Percentiles rank a stretch among this genome's conserved stretches.
Evolutionary conservation across 2,329 filamentous ascomycete genomes (phyloP).

Genomic region (Passalora sequoiae): DNA sequence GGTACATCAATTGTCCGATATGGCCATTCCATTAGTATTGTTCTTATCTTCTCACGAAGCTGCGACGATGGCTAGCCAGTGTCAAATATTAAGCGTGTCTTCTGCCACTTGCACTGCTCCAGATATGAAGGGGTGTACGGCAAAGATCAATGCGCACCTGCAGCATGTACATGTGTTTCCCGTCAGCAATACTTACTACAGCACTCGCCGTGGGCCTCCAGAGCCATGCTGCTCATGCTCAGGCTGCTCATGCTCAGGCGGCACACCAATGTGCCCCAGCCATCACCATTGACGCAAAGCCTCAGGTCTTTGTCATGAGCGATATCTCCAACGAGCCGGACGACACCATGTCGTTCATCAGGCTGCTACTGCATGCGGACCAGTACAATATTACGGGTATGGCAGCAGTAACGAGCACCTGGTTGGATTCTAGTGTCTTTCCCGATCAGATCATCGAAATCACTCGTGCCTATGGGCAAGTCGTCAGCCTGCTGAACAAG

Average conservation of each 20-base stretch:
- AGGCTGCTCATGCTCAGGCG: not conserved
- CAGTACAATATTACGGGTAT: constrained; percentile 26
- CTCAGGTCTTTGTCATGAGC: constrained; percentile 27
- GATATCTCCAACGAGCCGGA: constrained; percentile 31
- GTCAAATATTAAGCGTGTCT: no score
- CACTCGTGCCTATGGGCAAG: constrained; percentile 26
- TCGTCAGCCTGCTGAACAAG: constrained; percentile 39
- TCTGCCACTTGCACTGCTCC: no score
- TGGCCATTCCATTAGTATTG: no score
- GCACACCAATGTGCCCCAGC: constrained; percentile 15
- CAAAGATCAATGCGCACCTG: no score
- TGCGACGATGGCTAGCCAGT: no score
- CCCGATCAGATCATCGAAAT: constrained; percentile 28
- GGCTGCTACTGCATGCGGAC: constrained; percentile 24
- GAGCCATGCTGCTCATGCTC: no score
- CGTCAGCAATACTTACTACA: no score
- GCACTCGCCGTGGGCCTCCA: no score
- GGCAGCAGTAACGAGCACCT: constrained; percentile 24
- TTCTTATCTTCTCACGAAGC: no score
- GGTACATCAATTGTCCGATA: no score
- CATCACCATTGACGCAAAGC: constrained; percentile 19
- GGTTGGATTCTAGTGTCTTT: constrained; percentile 24
- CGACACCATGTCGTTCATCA: constrained; percentile 27
- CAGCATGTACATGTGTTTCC: no score
- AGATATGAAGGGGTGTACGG: no score